These are phyloP conservation scores for Gaultheria prostrata DNA, from an alignment of 148 eudicot species.

Conservation along the genomic window DNA sequence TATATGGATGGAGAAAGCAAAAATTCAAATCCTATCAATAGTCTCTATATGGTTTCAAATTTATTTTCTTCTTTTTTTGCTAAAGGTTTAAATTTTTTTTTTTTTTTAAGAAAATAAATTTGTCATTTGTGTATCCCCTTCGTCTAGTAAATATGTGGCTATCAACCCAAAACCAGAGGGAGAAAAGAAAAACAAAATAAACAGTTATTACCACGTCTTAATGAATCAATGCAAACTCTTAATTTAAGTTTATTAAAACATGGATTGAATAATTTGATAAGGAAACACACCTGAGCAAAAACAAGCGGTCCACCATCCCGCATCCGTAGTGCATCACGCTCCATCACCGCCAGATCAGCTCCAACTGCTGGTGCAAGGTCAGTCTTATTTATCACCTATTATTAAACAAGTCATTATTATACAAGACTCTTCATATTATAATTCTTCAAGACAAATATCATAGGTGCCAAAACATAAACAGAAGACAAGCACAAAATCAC, in stretches of 20 bases:
- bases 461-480: background rate
- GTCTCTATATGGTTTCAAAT: background rate
- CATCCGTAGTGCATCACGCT: conserved; percentile 90
- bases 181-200: background rate
- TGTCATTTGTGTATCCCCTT: background rate
- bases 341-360: conserved; percentile 91
- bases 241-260: background rate
- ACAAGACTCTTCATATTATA: background rate
- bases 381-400: conserved; percentile 93
- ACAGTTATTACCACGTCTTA: background rate
- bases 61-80: background rate
- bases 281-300: conserved; percentile 73
- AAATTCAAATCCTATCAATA: background rate
- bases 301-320: conserved; percentile 98
- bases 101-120: background rate
- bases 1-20: background rate
- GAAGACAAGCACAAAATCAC: conserved; percentile 11
- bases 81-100: background rate
- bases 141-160: background rate
- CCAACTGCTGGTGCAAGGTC: conserved; percentile 95
- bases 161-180: background rate
- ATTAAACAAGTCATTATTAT: background rate
- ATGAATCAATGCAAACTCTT: background rate
- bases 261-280: background rate
- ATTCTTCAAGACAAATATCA: background rate